Conservation (phyloP, 2,329 filamentous ascomycete species). For the Talaromyces sp. region DNA sequence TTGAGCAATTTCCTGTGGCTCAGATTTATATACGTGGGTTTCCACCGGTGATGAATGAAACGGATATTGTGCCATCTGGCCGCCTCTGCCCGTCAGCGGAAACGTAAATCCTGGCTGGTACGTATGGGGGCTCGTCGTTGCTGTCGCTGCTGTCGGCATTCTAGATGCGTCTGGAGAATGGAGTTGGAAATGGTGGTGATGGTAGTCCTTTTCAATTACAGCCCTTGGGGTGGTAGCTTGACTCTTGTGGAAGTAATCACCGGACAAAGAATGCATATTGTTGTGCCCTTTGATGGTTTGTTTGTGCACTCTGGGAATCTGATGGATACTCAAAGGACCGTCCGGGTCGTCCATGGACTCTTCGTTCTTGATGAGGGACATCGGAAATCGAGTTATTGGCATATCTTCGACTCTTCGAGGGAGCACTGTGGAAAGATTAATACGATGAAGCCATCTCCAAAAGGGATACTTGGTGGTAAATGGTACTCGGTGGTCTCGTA, state of each 20-base stretch:
- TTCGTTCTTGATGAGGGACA: background rate
- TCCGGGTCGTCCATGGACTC: background rate
- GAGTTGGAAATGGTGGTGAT: background rate
- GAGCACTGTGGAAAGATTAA: too few species aligned
- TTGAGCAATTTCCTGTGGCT: background rate
- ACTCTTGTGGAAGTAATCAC: background rate
- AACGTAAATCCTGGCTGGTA: background rate
- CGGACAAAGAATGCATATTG: background rate
- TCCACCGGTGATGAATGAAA: background rate
- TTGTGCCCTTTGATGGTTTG: background rate
- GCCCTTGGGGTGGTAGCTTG: background rate
- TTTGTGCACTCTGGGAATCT: background rate
- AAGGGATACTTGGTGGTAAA: background rate
- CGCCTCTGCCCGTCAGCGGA: background rate
- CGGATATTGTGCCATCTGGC: background rate
- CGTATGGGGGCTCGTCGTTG: background rate
- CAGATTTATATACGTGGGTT: background rate
- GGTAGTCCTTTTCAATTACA: background rate
- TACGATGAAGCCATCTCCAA: background rate
- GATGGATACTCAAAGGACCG: background rate
- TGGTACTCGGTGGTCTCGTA: background rate
- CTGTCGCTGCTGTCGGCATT: background rate
- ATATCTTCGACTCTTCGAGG: background rate
- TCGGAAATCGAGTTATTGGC: background rate
- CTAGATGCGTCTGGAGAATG: background rate